Evolutionary conservation across 2,329 filamentous ascomycete genomes (phyloP), one percentile per base, ranked within the genome.

Genomic region (Aspergillus cejpii): DNA sequence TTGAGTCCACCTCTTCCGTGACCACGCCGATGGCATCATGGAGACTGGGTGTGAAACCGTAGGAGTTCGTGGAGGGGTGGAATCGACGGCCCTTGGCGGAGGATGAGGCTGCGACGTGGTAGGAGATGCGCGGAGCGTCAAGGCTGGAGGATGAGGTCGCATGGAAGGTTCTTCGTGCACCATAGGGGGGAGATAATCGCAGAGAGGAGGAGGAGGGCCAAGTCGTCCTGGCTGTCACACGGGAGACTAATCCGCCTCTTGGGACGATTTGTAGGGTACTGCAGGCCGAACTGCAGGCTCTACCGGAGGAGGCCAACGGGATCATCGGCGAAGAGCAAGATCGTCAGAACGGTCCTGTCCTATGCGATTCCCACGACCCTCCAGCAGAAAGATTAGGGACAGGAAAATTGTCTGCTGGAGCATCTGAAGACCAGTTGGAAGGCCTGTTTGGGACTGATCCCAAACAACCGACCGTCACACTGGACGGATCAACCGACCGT

Each of bases 41-140:
- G 39, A 55, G 44, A 3, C 49, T 46, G 1, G 80, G 80, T 52
- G 84, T 81, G 70, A 87, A 90, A 60, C 83, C 80, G 65, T 85
- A 86, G 45, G 85, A 72, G 67, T 88, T 82, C 38, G 74, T 75
- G n/a, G 76, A 69, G 10, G 84, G 80, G 51, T 85, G 77, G 69
- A 82, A 89, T 24, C 74, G 75, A 36, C 75, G 77, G 55, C 81
- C 78, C 65, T 91, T 91, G 47, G 79, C 84, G 39, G 83, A 84
- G 59, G 85, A 89, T 4, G 85, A 86, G 5, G 84, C 84, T 23
- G 85, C 83, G 47, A 87, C 76, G 53, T 84, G 76, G 64, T 87
- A 89, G 41, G 78, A 78, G 60, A 87, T 66, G 15, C 64, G 65
- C 10, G 64, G 56, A n/a, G 60, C 53, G 3, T 58, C 52, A 6